These are phyloP conservation scores for Calendula officinalis DNA, from an alignment of 129 eudicot genomes.

Conservation along the genomic window DNA sequence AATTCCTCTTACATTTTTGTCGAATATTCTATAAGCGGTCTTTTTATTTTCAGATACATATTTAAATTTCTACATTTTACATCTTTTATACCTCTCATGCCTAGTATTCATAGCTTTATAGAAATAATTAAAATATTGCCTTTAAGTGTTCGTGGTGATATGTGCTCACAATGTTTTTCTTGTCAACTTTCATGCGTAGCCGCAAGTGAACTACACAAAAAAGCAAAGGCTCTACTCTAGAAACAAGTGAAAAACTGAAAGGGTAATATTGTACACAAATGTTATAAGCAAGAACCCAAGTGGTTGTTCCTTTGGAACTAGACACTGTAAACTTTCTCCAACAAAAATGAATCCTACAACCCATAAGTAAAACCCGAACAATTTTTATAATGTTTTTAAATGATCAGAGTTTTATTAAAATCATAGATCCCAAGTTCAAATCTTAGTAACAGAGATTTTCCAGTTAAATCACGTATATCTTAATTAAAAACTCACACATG, in stretches of 20 bases:
- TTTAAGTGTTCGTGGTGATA: conserved; percentile 1
- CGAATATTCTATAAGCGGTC: no score
- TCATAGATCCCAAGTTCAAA: no score
- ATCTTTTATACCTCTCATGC: no score
- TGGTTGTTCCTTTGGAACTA: conserved; percentile 37
- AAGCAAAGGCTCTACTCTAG: conserved; percentile 23
- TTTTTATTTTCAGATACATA: no score
- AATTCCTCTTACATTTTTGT: no score
- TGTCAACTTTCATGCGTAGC: conserved; percentile 37
- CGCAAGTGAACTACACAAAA: conserved; percentile 36
- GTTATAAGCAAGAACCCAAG: conserved; percentile 26
- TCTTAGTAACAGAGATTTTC: no score
- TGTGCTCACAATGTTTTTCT: conserved; percentile 25
- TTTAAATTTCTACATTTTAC: no score
- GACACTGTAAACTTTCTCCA: conserved; percentile 20
- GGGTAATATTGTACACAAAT: neutral
- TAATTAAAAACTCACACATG: no score
- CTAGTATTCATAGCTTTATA: conserved; percentile 23
- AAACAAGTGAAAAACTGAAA: conserved; percentile 18
- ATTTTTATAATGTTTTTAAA: no score
- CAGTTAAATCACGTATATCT: no score
- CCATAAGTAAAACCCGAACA: conserved; percentile 18
- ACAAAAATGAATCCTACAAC: conserved; percentile 20
- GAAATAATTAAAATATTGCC: conserved; percentile 13
- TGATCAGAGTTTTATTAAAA: no score